Evolutionary conservation across 371 early-diverging fungal species (phyloP), one percentile per base, ranked within the genome.

Genomic region (Rhizomucor pusillus): DNA sequence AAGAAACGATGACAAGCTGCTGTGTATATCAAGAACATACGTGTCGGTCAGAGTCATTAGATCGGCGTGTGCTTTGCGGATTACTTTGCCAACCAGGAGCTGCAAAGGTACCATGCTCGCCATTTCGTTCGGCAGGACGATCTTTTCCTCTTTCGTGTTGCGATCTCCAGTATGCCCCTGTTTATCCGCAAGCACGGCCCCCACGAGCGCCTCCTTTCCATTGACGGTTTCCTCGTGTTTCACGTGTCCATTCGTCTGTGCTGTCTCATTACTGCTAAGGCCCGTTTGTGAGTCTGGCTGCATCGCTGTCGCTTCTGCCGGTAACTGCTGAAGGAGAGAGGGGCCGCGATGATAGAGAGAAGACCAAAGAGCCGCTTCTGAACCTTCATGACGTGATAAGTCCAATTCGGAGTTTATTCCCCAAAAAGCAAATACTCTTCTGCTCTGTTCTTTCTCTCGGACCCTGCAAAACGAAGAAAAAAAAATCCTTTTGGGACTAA

Each of bases 31-130:
- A 56, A 43, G 12, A 36, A 46, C 29, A 73, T 82, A 82, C 85
- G 80, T 75, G 57, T 85, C 85, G 23, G 77, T 76, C 20, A 82
- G 56, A 12, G 80, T 80, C 57, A 77, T 70, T 41, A 85, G 63
- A 60, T 85, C 82, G 22, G 77, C 70, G 56, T 80, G 69, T 1
- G 80, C 65, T 59, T 82, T 77, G 50, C 75, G 71, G 56, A 81
- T 56, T 59, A 85, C 59, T 59, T 81, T 81, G 41, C 78, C 79
- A 57, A 85, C 69, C 43, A 85, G 63, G n/a, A 66, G 56, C 44
- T 72, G 60, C n/a, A 85, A 53, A 6, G 82, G 71, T 11, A 85
- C 77, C 85, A 85, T 82, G 45, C 77, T 71, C 16, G 75, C 73
- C 75, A 74, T 74, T 67, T 78, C 79, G 1, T 65, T 69, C 11